These are phyloP conservation scores for Didymellaceae sp. DNA, from an alignment of 2,329 filamentous ascomycete species.

Conservation along the genomic window DNA sequence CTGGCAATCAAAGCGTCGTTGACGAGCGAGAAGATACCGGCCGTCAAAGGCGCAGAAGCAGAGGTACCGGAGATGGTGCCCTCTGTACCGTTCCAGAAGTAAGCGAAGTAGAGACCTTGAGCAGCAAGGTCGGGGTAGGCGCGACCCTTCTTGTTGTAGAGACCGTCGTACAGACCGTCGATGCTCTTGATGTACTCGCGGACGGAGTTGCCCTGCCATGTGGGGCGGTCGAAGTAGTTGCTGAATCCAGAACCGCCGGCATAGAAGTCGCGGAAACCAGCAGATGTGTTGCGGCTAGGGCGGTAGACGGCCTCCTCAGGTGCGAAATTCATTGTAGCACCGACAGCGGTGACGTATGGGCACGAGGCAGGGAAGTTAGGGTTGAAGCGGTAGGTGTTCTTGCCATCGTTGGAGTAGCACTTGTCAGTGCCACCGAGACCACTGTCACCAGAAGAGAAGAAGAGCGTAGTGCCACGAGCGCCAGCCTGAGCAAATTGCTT, in stretches of 20 bases:
- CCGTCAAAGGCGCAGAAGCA: conserved; percentile 64
- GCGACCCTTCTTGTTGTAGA: conserved; percentile 62
- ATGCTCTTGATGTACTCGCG: conserved; percentile 53
- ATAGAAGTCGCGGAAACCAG: conserved; percentile 57
- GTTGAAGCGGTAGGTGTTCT: conserved; percentile 61
- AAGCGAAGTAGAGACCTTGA: conserved; percentile 60
- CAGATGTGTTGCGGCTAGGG: conserved; percentile 29
- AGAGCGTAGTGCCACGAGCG: conserved; percentile 69
- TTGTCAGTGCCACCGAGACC: conserved; percentile 60
- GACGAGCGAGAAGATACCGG: conserved; percentile 65
- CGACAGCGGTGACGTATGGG: conserved; percentile 72
- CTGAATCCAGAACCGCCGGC: conserved; percentile 60
- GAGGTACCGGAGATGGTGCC: conserved; percentile 58
- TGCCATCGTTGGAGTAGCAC: conserved; percentile 67
- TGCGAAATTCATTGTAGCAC: conserved; percentile 61
- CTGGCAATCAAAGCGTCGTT: conserved; percentile 65
- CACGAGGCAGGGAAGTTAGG: conserved; percentile 71
- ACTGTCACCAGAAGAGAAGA: conserved; percentile 68
- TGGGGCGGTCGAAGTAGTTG: conserved; percentile 55
- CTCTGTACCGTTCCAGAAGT: conserved; percentile 52
- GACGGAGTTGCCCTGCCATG: conserved; percentile 57
- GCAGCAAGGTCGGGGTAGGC: conserved; percentile 69
- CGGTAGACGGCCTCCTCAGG: conserved; percentile 61
- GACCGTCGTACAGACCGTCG: conserved; percentile 52
- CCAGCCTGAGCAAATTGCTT: conserved; percentile 69